Conservation (phyloP, 2,329 filamentous ascomycete genomes). For the Sporothrix variecibatus region DNA sequence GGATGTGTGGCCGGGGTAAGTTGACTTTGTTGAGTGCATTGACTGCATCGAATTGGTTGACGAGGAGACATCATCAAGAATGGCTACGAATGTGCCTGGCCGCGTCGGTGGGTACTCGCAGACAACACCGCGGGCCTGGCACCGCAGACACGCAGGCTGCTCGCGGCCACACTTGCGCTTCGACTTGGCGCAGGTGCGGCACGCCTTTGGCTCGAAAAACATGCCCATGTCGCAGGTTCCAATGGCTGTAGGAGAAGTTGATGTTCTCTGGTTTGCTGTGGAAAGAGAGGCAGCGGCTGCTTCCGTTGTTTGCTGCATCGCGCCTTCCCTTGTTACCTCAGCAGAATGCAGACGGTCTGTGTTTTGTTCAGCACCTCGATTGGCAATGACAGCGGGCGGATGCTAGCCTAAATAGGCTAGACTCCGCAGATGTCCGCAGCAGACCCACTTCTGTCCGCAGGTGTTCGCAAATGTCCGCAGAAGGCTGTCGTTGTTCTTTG, state of each 20-base stretch:
- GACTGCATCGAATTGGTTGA: background rate
- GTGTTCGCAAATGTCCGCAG: background rate
- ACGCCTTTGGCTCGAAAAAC: constrained; percentile 29
- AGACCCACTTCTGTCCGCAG: background rate
- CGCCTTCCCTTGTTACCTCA: background rate
- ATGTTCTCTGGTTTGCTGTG: background rate
- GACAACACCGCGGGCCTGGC: constrained; percentile 27
- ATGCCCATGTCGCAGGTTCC: background rate
- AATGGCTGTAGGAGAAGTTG: background rate
- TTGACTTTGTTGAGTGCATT: no score
- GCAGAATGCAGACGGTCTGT: background rate
- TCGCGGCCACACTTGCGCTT: constrained; percentile 34
- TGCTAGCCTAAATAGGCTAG: background rate
- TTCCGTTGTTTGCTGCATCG: background rate
- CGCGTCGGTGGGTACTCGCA: constrained; percentile 34
- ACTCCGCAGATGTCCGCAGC: background rate
- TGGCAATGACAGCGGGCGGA: background rate
- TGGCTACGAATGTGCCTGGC: constrained; percentile 2
- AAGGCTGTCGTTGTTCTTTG: background rate
- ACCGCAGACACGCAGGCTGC: constrained; percentile 34
- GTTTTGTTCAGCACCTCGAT: constrained; percentile 4
- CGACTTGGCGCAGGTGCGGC: constrained; percentile 31
- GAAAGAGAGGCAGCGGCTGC: background rate
- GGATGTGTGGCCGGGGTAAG: no score
- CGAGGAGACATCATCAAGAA: background rate